phyloP scores from a whole-genome alignment of 2,329 filamentous ascomycete genomes.

The Pyricularia pennisetigena region DNA sequence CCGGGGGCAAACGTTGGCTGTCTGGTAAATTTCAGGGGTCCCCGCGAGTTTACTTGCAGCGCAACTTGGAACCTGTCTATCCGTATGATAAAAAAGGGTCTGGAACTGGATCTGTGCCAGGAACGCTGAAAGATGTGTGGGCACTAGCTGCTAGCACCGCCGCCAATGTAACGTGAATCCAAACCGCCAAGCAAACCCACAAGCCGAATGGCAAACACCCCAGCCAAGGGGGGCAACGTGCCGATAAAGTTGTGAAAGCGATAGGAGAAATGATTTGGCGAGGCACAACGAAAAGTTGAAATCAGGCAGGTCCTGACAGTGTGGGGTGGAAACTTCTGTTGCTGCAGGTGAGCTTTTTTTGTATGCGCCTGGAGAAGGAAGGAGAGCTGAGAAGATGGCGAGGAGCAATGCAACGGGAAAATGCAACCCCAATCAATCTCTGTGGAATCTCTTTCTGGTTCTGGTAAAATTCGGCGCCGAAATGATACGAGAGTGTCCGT shows the following conservation, averaged over 20 bases:
- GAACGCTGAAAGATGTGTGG: not conserved
- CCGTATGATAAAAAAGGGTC: not conserved
- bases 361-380: not conserved
- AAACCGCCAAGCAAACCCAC: not conserved
- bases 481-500: not conserved
- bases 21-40: not conserved
- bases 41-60: not conserved
- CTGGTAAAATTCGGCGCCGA: not conserved
- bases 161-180: not conserved
- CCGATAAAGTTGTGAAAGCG: not conserved
- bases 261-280: not conserved
- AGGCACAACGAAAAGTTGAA: not conserved
- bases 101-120: slow-evolving; percentile 1
- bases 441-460: not conserved
- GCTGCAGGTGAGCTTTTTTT: not conserved
- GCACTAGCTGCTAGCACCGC: not conserved
- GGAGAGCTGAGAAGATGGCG: not conserved
- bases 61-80: not conserved
- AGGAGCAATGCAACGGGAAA: not conserved
- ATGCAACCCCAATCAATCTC: not conserved
- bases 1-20: not conserved
- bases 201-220: not conserved
- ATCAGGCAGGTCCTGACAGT: not conserved
- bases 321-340: not conserved
- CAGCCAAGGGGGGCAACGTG: not conserved